Percentiles rank a stretch among this genome's conserved stretches.
These are phyloP conservation scores for Eudorina sp. DNA, from an alignment of 139 green algal genomes.

Conservation along the genomic window DNA sequence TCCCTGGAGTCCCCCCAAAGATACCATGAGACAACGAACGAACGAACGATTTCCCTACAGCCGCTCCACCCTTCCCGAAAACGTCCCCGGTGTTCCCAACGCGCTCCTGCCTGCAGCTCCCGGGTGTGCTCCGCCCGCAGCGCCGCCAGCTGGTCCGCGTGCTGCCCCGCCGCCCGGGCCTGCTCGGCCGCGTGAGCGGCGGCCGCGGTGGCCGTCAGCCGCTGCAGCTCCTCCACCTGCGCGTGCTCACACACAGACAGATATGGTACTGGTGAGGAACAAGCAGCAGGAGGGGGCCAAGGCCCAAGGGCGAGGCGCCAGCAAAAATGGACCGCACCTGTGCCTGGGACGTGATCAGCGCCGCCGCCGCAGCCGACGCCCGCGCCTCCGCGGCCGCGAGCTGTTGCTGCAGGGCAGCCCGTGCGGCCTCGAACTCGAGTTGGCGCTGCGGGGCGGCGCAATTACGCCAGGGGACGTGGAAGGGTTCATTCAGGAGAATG, in stretches of 20 bases:
- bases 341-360: neutral
- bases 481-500: too few species aligned
- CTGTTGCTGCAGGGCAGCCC: neutral
- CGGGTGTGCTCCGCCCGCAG: neutral
- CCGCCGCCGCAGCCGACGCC: neutral
- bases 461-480: too few species aligned
- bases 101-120: neutral
- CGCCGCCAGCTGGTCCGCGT: neutral
- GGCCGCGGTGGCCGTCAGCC: neutral
- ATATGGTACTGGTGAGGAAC: too few species aligned
- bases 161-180: neutral
- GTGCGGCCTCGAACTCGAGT: neutral
- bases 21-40: too few species aligned
- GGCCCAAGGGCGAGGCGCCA: too few species aligned
- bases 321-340: too few species aligned
- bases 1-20: too few species aligned
- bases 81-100: too few species aligned
- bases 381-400: neutral
- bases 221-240: constrained; percentile 2
- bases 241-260: too few species aligned
- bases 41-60: too few species aligned
- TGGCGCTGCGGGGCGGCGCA: neutral
- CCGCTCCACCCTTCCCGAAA: too few species aligned
- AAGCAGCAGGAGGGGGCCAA: too few species aligned
- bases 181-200: neutral